Conservation (phyloP, 352 stramenopile genomes). For the Phytophthora kernoviae region DNA sequence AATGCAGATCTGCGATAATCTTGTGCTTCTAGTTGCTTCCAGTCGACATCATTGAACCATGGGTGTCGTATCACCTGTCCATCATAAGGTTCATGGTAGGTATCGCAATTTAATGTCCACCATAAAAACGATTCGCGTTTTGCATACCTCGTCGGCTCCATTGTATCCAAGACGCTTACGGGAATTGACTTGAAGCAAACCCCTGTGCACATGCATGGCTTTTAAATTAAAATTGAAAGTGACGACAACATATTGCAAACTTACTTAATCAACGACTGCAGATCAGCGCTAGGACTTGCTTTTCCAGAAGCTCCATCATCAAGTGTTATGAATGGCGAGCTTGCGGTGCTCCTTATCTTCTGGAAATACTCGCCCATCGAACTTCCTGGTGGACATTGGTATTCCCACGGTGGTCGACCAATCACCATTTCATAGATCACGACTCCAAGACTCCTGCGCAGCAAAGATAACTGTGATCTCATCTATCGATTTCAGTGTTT, state of each 20-base stretch:
- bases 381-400: constrained; percentile 39
- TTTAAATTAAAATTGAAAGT: constrained; percentile 12
- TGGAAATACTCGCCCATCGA: constrained; percentile 41
- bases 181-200: constrained; percentile 41
- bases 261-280: constrained; percentile 42
- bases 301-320: neutral
- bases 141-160: constrained; percentile 38
- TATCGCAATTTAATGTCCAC: neutral
- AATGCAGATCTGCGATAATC: constrained; percentile 6
- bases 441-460: constrained; percentile 66
- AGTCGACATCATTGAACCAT: constrained; percentile 70
- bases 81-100: neutral
- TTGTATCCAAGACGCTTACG: constrained; percentile 44
- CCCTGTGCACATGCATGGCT: constrained; percentile 9
- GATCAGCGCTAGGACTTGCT: constrained; percentile 12
- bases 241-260: neutral
- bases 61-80: constrained; percentile 58
- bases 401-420: constrained; percentile 71
- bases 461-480: neutral
- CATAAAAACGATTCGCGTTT: neutral
- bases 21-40: constrained; percentile 34
- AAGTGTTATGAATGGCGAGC: constrained; percentile 4
- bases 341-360: constrained; percentile 25
- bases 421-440: constrained; percentile 78
- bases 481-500: neutral